Percentiles rank a stretch among this genome's conserved stretches.
phyloP scores from a whole-genome alignment of 2,329 filamentous ascomycete species.

The Fusarium nurragi region DNA sequence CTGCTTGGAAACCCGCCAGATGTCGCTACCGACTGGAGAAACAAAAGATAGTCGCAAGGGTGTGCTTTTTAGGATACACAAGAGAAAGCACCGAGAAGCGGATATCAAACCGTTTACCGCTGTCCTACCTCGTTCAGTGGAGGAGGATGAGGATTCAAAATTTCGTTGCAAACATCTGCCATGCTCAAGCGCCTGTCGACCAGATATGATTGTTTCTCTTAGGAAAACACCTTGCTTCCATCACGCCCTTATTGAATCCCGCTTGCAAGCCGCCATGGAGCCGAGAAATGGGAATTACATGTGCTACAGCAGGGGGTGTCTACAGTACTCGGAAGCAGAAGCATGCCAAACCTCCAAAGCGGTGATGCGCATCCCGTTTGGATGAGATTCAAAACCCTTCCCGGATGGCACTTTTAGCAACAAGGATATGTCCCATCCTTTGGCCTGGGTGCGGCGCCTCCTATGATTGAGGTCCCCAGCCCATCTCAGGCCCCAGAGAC shows the following conservation, averaged over 20 bases:
- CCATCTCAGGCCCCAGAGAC: conserved; percentile 25
- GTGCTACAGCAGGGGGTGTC: conserved; percentile 31
- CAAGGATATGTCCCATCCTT: conserved; percentile 41
- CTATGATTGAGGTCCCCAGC: conserved; percentile 22
- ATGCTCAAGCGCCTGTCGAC: conserved; percentile 32
- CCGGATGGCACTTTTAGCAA: conserved; percentile 41
- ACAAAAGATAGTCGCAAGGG: not conserved
- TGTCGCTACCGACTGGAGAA: not conserved
- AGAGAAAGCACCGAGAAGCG: conserved; percentile 24
- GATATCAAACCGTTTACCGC: conserved; percentile 9
- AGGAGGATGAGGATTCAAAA: conserved; percentile 24
- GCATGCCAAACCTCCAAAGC: conserved; percentile 41
- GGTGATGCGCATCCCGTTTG: conserved; percentile 44
- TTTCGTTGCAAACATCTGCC: conserved; percentile 38
- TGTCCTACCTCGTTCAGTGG: conserved; percentile 9
- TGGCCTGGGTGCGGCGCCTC: conserved; percentile 26
- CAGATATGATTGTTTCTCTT: conserved; percentile 41
- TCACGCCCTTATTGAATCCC: not conserved
- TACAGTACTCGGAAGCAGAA: conserved; percentile 7
- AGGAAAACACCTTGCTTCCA: conserved; percentile 21
- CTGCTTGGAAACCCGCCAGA: not conserved
- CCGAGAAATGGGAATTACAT: conserved; percentile 27
- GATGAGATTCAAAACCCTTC: conserved; percentile 44
- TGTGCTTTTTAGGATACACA: not conserved
- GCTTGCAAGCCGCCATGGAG: not conserved